These are phyloP conservation scores for Dissophora ornata DNA, from an alignment of 192 early-diverging fungal genomes.

Conservation along the genomic window DNA sequence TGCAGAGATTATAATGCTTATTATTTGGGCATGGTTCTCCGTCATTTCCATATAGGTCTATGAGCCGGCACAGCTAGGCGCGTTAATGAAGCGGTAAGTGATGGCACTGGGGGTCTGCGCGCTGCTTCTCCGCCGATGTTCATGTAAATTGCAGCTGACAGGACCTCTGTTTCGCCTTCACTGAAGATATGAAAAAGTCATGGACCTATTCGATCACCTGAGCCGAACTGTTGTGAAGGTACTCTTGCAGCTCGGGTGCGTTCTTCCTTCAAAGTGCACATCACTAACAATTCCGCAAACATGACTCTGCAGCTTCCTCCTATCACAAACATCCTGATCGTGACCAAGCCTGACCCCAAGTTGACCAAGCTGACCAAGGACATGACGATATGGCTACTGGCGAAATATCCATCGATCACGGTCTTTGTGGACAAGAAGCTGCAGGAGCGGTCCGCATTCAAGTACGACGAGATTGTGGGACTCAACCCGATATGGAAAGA, in stretches of 20 bases:
- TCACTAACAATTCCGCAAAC: background rate
- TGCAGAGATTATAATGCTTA: no score
- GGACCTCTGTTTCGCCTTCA: background rate
- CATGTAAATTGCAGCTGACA: no score
- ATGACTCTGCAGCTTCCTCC: slow-evolving; percentile 22
- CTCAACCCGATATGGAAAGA: slow-evolving; percentile 28
- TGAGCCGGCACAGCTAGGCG: slow-evolving; percentile 23
- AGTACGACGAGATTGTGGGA: slow-evolving; percentile 24
- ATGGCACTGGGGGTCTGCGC: no score
- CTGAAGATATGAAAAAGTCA: slow-evolving; percentile 43
- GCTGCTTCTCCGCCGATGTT: no score
- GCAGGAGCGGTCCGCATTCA: slow-evolving; percentile 29
- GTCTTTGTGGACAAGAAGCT: slow-evolving; percentile 44
- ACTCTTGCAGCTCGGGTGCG: no score
- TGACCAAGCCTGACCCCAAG: slow-evolving; percentile 53
- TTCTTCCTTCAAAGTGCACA: no score
- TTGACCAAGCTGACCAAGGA: slow-evolving; percentile 42
- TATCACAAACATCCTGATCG: slow-evolving; percentile 46
- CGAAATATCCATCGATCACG: slow-evolving; percentile 27
- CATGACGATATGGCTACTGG: slow-evolving; percentile 29
- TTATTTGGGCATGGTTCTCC: no score
- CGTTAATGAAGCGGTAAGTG: slow-evolving; percentile 26
- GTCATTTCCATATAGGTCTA: no score
- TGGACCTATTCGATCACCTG: slow-evolving; percentile 39
- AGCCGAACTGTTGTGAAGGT: slow-evolving; percentile 40